These are phyloP conservation scores for Pichia sp. DNA, from an alignment of 1,139 yeast species.

Conservation along the genomic window DNA sequence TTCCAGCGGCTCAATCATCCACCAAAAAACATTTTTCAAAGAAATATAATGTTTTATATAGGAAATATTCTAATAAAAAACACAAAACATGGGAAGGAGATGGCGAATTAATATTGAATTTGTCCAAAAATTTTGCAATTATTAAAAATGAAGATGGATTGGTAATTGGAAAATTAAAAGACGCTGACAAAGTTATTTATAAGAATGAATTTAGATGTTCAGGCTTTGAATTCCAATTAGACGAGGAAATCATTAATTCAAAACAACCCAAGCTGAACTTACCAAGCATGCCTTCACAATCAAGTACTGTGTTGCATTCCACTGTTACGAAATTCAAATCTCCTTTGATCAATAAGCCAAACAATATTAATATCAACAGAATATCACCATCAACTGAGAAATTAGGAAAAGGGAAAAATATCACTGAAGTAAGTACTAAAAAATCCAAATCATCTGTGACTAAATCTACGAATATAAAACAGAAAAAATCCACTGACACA, in stretches of 20 bases:
- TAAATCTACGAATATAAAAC: neutral
- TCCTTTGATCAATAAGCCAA: neutral
- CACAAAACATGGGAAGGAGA: constrained; percentile 96
- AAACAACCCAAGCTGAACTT: constrained; percentile 8
- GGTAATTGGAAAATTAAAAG: constrained; percentile 18
- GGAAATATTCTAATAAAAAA: constrained; percentile 69
- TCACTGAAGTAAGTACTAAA: no score
- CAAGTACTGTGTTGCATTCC: neutral
- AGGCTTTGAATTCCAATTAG: constrained; percentile 49
- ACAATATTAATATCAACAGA: neutral
- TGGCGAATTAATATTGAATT: constrained; percentile 44
- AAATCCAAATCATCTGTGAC: no score
- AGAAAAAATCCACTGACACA: neutral
- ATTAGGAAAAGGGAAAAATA: no score
- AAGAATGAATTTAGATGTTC: constrained; percentile 46
- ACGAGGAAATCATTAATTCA: constrained; percentile 22
- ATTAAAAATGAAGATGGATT: constrained; percentile 22
- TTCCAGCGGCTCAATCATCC: neutral
- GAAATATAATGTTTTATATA: constrained; percentile 47
- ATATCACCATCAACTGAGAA: no score
- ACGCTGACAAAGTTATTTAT: constrained; percentile 26
- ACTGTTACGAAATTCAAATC: constrained; percentile 6
- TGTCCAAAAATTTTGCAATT: constrained; percentile 17
- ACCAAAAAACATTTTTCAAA: neutral
- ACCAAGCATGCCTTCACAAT: neutral